A percentile compares a stretch with the other conserved stretches of the same genome.
These are phyloP conservation scores for Datisca glomerata DNA, from an alignment of 306 rosid genomes.

Conservation along the genomic window DNA sequence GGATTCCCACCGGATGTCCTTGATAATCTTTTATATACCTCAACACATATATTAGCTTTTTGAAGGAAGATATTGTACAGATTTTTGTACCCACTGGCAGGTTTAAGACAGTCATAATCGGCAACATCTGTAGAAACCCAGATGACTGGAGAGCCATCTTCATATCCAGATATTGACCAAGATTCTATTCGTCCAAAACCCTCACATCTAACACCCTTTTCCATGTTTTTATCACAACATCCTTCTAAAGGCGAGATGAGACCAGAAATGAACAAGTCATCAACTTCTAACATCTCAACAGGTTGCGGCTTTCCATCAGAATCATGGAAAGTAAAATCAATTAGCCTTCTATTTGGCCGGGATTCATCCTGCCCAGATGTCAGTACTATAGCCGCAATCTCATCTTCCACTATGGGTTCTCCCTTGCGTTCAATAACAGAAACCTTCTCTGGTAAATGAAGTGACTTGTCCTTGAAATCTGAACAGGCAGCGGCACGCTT, in stretches of 20 bases:
- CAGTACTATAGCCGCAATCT: constrained; percentile 46
- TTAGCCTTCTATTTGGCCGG: constrained; percentile 59
- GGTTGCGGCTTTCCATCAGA: constrained; percentile 45
- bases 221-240: constrained; percentile 45
- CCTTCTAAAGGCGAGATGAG: constrained; percentile 53
- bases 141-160: constrained; percentile 68
- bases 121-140: constrained; percentile 86
- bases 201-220: constrained; percentile 53
- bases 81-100: constrained; percentile 64
- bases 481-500: constrained; percentile 71
- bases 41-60: constrained; percentile 65
- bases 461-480: constrained; percentile 52
- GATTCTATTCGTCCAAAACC: constrained; percentile 86
- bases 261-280: constrained; percentile 62
- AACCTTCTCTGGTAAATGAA: constrained; percentile 37
- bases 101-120: constrained; percentile 66
- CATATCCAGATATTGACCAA: constrained; percentile 91
- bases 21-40: constrained; percentile 59
- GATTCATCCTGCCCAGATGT: constrained; percentile 43
- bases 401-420: constrained; percentile 54
- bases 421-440: constrained; percentile 38
- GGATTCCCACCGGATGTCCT: constrained; percentile 61
- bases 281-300: constrained; percentile 72
- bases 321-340: constrained; percentile 70
- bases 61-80: constrained; percentile 50